These are phyloP conservation scores for Talaromyces sp. DNA, from an alignment of 2,329 filamentous ascomycete genomes.

Conservation along the genomic window DNA sequence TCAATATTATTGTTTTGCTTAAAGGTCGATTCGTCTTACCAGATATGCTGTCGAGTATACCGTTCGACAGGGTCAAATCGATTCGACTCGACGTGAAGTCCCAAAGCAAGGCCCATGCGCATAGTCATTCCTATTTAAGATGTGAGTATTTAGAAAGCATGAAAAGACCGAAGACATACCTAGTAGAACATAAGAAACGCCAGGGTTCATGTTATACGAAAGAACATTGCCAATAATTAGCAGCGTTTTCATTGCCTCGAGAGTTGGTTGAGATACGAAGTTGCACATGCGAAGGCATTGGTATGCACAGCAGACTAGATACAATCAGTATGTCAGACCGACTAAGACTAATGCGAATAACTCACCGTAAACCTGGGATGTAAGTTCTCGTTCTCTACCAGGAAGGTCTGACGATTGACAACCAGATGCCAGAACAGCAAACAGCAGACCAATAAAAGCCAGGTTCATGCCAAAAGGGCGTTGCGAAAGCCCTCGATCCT, in stretches of 20 bases:
- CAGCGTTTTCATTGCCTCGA: constrained; percentile 61
- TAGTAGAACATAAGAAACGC: constrained; percentile 60
- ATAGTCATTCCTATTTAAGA: constrained; percentile 51
- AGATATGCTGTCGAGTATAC: constrained; percentile 44
- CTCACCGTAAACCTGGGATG: constrained; percentile 61
- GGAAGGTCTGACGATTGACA: constrained; percentile 58
- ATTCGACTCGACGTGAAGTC: constrained; percentile 57
- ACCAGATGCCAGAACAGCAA: constrained; percentile 61
- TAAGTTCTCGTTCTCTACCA: constrained; percentile 59
- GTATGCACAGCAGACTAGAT: constrained; percentile 59
- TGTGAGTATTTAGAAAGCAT: background rate
- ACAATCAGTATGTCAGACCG: constrained; percentile 26
- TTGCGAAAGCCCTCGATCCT: constrained; percentile 48
- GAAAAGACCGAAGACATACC: constrained; percentile 31
- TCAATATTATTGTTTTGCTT: background rate
- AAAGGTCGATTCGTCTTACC: constrained; percentile 29
- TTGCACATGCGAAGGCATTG: constrained; percentile 63
- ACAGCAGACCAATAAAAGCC: constrained; percentile 58
- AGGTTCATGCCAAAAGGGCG: constrained; percentile 56
- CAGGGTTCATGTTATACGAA: constrained; percentile 63
- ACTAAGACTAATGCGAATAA: background rate
- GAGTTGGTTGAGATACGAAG: constrained; percentile 58
- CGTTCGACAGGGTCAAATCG: constrained; percentile 50
- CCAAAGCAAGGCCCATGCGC: constrained; percentile 58
- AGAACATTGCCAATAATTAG: constrained; percentile 61